A percentile compares a stretch with the other conserved stretches of the same genome.
Conservation (phyloP, 495 filamentous ascomycete species). For the Schizothecium vesticola region DNA sequence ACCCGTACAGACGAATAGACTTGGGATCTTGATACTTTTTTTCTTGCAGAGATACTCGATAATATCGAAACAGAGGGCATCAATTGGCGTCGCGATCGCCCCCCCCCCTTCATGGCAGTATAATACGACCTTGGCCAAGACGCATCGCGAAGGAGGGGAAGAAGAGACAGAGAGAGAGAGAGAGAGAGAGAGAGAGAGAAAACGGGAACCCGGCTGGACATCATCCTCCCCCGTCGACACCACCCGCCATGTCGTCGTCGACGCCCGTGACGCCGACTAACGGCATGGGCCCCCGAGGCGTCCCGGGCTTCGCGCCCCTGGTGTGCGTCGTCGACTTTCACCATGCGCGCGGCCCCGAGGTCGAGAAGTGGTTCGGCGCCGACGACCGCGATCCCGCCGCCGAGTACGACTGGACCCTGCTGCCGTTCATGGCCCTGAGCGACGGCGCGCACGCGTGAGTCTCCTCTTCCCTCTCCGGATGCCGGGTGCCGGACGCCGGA, state of each 20-base stretch:
- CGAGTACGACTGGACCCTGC: constrained; percentile 85
- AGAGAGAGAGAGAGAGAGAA: neutral
- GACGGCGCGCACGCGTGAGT: constrained; percentile 91
- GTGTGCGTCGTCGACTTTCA: constrained; percentile 95
- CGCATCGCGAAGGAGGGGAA: constrained; percentile 1
- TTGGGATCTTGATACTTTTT: neutral
- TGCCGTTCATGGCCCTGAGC: constrained; percentile 96
- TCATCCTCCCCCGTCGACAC: neutral
- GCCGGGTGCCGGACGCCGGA: neutral
- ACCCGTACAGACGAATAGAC: neutral
- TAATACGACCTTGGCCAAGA: constrained; percentile 1
- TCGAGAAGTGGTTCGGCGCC: constrained; percentile 83
- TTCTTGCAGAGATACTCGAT: neutral
- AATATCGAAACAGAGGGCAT: neutral
- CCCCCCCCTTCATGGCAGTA: constrained; percentile 15
- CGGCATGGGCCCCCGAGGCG: constrained; percentile 8
- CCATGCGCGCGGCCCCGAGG: constrained; percentile 92
- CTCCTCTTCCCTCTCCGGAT: neutral
- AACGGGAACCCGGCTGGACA: neutral
- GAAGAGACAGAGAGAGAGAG: neutral
- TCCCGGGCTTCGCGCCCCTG: constrained; percentile 49
- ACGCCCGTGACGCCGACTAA: constrained; percentile 25
- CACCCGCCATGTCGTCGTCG: constrained; percentile 21
- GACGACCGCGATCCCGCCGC: constrained; percentile 70
- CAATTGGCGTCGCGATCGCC: neutral